A percentile compares a stretch with the other conserved stretches of the same genome.
These are phyloP conservation scores for Mortierella sp. DNA, from an alignment of 371 early-diverging fungal genomes.

Conservation along the genomic window DNA sequence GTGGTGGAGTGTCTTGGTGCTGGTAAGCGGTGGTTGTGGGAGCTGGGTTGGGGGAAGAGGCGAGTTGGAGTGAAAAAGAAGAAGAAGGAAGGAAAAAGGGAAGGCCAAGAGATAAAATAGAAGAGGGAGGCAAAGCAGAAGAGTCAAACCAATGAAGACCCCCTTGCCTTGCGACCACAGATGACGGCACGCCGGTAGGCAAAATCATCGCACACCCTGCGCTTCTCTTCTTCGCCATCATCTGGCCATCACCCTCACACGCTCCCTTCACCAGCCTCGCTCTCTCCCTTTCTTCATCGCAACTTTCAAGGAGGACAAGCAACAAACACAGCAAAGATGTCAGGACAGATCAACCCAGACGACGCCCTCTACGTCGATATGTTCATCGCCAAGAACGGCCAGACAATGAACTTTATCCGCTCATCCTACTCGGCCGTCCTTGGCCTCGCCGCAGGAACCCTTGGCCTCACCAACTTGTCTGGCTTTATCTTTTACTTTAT, in stretches of 20 bases:
- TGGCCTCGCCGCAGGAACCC: slow-evolving; percentile 85
- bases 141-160: background rate
- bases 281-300: no score
- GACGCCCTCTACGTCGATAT: slow-evolving; percentile 65
- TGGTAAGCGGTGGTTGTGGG: background rate
- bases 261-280: background rate
- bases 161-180: background rate
- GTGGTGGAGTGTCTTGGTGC: background rate
- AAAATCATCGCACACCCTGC: background rate
- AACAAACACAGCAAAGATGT: slow-evolving; percentile 22
- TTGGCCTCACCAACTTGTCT: slow-evolving; percentile 76
- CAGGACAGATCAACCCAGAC: slow-evolving; percentile 56
- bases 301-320: background rate
- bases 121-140: background rate
- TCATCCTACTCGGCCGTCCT: slow-evolving; percentile 82
- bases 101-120: background rate
- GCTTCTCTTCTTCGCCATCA: background rate
- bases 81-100: background rate
- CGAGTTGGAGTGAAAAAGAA: background rate
- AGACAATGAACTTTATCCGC: slow-evolving; percentile 79
- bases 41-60: background rate
- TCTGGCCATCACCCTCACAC: background rate
- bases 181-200: background rate
- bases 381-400: slow-evolving; percentile 74
- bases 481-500: slow-evolving; percentile 85